Base-by-base conservation (phyloP, 345 rosid species). In the Salix purpurea region DNA sequence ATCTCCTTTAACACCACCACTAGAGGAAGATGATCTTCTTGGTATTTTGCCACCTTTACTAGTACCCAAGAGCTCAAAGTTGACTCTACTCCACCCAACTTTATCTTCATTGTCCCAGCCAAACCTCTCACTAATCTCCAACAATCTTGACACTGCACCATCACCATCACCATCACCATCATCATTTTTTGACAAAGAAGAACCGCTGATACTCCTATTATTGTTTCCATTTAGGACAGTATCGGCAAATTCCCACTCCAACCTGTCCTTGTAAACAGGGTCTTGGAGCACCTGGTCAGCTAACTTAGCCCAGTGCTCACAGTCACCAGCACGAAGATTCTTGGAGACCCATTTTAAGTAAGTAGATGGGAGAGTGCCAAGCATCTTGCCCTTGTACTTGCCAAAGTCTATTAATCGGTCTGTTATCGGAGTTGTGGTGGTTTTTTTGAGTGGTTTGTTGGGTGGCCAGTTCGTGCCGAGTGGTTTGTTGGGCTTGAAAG, bases 31-130 rank as follows among this genome's bases (percentile, higher is more conserved):
- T 5, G 76, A 52, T 39, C 7, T 61, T 76, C 98, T 91, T 16
- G 97, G 98, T 62, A 94, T 90, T 71, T 92, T 83, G 6, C 91
- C 97, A 13, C 97, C 90, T 69, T 76, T 83, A 21, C 93, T 92
- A 0, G 97, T 92, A 28, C 97, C 98, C 21, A 94, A 65, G 4
- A 92, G 88, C 88, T 87, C 90, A 46, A 89, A 92, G 24, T 91
- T 82, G 72, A 94, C 75, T 71, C 75, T 81, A 8, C 89, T 83
- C 96, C 98, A 94, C 61, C 91, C 94, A 65, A 66, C 80, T 82
- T 86, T 87, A 75, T 92, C 93, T 23, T 87, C 89, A 42, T 88
- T 86, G 75, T 94, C 94, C 97, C 97, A 94, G 73, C 97, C 94
- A 65, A 92, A 94, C 71, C 91, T 87, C 77, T 88, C 89, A 70